Percentiles rank a stretch among this genome's conserved stretches.
These are phyloP conservation scores for Fulvia fulva DNA, from an alignment of 2,329 filamentous ascomycete species.

Conservation along the genomic window DNA sequence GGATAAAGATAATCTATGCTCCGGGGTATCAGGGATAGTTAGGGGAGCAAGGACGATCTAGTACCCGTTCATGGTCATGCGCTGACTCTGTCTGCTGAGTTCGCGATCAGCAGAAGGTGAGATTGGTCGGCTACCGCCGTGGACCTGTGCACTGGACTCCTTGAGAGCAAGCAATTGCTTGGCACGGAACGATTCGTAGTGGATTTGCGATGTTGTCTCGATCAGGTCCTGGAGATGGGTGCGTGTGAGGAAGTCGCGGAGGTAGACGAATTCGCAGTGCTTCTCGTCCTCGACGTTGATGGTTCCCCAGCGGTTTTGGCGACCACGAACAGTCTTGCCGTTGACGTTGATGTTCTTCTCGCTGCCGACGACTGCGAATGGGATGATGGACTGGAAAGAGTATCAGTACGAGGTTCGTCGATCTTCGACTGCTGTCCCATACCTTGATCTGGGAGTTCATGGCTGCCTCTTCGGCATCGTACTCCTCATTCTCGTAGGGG, in stretches of 20 bases:
- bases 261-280: constrained; percentile 98
- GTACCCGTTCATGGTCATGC: constrained; percentile 99
- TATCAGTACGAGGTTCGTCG: constrained; percentile 24
- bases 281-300: constrained; percentile 99
- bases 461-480: constrained; percentile 91
- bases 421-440: constrained; percentile 16
- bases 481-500: constrained; percentile 98
- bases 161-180: constrained; percentile 98
- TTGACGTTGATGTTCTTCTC: constrained; percentile 98
- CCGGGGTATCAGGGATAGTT: constrained; percentile 17
- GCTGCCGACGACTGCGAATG: constrained; percentile 95
- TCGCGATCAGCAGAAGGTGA: constrained; percentile 92
- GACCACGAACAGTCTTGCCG: constrained; percentile 86
- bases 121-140: constrained; percentile 71
- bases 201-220: constrained; percentile 98
- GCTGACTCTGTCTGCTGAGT: constrained; percentile 92
- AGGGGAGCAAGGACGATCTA: constrained; percentile 45
- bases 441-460: constrained; percentile 97
- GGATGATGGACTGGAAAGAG: constrained; percentile 72
- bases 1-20: constrained; percentile 19
- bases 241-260: constrained; percentile 96
- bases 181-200: constrained; percentile 98
- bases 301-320: constrained; percentile 98
- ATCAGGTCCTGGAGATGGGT: constrained; percentile 98
- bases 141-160: constrained; percentile 87